Base-by-base conservation (phyloP, 352 stramenopile species). In the Globisporangium cystogenes region DNA sequence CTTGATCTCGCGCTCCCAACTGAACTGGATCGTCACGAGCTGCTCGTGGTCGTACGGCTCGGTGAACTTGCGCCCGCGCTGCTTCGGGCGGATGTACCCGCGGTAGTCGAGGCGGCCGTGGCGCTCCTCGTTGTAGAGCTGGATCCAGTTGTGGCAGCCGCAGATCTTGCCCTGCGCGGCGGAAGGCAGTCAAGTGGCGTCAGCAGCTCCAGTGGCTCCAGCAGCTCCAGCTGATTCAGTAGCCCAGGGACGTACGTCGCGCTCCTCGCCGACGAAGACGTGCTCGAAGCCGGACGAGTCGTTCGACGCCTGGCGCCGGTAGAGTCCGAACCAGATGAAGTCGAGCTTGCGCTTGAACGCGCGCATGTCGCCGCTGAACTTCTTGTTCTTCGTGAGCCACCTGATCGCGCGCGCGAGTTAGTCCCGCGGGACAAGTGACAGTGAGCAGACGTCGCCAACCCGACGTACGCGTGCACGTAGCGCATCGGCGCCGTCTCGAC, bases 91-190 rank as follows among this genome's bases (percentile, higher is more conserved):
- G 55, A 98, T 96, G 65, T 96, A 97, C 10, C 94, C 95, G 35
- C 79, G 74, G 70, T 98, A 99, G 74, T 99, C 82, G 35, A 99
- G 68, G 33, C 79, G 80, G 7, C 92, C 91, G 15, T 80, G 78
- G 64, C 93, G 88, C 70, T 99, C 95, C 62, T 98, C 91, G 31
- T 96, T 83, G 70, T 98, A 99, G 37, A 98, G 93, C 58, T 97
- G 89, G 52, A 99, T 89, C 95, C 95, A 99, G 72, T 99, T 99
- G 75, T 99, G 95, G 67, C 97, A 97, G 14, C 93, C 93, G 16
- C 67, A 86, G 42, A 98, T 81, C 61, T 97, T 83, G 48, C 69
- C 85, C 86, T 91, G 45, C 37, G 8, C 37, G 8, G 26, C 8
- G 2, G 15, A 26, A 10, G 33, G 20, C 4, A 12, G 4, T 7